These are phyloP conservation scores for Colletotrichum sansevieriae DNA, from an alignment of 2,329 filamentous ascomycete species.

Conservation along the genomic window DNA sequence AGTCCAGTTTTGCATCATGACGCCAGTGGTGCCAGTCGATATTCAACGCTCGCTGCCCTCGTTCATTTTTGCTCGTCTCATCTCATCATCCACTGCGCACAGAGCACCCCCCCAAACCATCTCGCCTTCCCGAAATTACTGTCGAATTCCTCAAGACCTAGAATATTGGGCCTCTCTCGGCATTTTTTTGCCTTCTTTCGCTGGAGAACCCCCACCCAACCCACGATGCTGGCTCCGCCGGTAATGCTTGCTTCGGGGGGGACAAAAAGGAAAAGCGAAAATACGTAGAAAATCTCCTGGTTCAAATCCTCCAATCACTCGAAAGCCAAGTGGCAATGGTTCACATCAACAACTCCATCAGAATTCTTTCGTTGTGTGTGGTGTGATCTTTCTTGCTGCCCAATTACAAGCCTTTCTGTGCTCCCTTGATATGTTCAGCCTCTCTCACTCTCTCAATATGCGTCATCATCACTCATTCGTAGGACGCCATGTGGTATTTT, in stretches of 20 bases:
- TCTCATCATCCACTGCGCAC: background rate
- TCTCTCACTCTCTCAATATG: constrained; percentile 7
- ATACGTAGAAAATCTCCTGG: background rate
- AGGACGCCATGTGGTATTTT: constrained; percentile 40
- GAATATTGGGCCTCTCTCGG: background rate
- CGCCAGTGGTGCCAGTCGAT: constrained; percentile 16
- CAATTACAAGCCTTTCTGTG: constrained; percentile 36
- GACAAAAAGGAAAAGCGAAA: background rate
- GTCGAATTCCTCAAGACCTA: background rate
- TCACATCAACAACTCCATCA: constrained; percentile 31
- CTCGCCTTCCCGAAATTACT: constrained; percentile 7
- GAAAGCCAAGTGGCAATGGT: constrained; percentile 17
- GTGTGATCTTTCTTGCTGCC: constrained; percentile 26
- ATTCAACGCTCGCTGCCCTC: constrained; percentile 5
- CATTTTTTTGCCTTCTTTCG: background rate
- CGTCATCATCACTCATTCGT: constrained; percentile 39
- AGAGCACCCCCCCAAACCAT: background rate
- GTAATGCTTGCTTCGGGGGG: constrained; percentile 25
- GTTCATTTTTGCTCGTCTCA: background rate
- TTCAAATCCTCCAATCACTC: constrained; percentile 25
- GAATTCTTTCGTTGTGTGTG: constrained; percentile 27
- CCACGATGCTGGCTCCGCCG: constrained; percentile 33
- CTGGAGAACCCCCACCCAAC: background rate
- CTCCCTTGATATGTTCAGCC: constrained; percentile 38
- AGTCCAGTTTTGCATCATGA: constrained; percentile 36